Percentiles rank a stretch among this genome's conserved stretches.
phyloP scores from a whole-genome alignment of 73 alveolate species.

The Paramecium bursaria region DNA sequence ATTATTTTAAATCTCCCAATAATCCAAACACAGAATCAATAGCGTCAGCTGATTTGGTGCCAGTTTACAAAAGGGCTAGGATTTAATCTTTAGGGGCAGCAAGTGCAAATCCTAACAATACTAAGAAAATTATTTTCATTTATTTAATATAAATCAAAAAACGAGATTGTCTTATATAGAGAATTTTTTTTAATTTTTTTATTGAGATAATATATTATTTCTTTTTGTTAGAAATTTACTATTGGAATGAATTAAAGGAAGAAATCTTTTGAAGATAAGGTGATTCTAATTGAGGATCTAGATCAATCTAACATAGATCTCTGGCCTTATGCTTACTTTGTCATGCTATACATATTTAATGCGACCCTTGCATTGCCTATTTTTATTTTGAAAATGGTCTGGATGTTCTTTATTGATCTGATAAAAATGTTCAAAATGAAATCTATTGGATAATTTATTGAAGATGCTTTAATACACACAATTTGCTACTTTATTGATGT shows the following conservation, averaged over 20 bases:
- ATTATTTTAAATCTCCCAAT: conserved; percentile 8
- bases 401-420: background rate
- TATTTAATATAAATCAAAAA: too few relatives aligned
- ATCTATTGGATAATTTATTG: background rate
- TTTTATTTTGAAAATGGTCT: conserved; percentile 23
- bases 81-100: conserved; percentile 47
- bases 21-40: conserved; percentile 41
- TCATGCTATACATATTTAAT: conserved; percentile 34
- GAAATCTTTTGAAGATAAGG: conserved; percentile 48
- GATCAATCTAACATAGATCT: conserved; percentile 39
- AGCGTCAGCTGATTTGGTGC: conserved; percentile 54
- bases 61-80: conserved; percentile 40
- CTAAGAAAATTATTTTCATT: too few relatives aligned
- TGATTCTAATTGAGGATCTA: conserved; percentile 12
- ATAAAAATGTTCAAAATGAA: background rate
- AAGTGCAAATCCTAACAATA: too few relatives aligned
- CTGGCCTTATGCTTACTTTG: conserved; percentile 29
- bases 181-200: too few relatives aligned
- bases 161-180: too few relatives aligned
- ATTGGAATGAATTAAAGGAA: too few relatives aligned
- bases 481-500: conserved; percentile 16
- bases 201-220: too few relatives aligned
- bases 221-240: too few relatives aligned
- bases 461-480: background rate
- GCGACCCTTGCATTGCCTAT: conserved; percentile 52